Evolutionary conservation across 345 rosid species (phyloP), one percentile per base, ranked within the genome.

Genomic region (Angophora floribunda): DNA sequence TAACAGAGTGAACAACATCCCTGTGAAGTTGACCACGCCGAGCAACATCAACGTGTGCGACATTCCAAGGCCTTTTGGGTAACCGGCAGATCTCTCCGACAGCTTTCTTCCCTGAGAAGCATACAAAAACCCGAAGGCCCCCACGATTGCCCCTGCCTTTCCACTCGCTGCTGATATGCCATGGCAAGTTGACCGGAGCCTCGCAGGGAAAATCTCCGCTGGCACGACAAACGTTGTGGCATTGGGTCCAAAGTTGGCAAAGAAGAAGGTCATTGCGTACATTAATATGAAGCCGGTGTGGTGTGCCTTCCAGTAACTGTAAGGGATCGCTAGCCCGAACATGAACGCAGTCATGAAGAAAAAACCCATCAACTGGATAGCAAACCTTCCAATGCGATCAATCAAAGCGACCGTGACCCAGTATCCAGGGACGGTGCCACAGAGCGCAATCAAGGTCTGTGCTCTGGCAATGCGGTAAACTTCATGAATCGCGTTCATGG

Each of bases 361-460:
- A 93, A 95, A 95, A 2, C 95, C 95, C 90, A 93, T 93, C 90
- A 95, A 84, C 51, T 95, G 96, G 87, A 95, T 93, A 1, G 86
- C 63, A 22, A 96, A 94, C 51, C 96, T 89, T 55, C 98, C 98
- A 3, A 96, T 87, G 45, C 5, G 90, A 61, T 96, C 97, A 19
- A 95, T 96, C 16, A 96, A 87, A 1, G 90, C 90, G 1, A 96
- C 98, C 0, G 95, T 96, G 90, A 95, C 94, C 96, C 96, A 94
- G 87, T 95, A 95, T 4, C 98, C 98, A 0, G 97, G 97, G 3
- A 94, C 95, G 4, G 95, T 94, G 63, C 96, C 93, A 89, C 93
- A 92, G 7, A 95, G 92, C 9, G 96, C 96, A 17, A 94, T 92
- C 5, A 94, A 91, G 16, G 94, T 94, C 88, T 95, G 97, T 3